Evolutionary conservation across 495 filamentous ascomycete species (phyloP).

Genomic region (Penicillium mononematosum): DNA sequence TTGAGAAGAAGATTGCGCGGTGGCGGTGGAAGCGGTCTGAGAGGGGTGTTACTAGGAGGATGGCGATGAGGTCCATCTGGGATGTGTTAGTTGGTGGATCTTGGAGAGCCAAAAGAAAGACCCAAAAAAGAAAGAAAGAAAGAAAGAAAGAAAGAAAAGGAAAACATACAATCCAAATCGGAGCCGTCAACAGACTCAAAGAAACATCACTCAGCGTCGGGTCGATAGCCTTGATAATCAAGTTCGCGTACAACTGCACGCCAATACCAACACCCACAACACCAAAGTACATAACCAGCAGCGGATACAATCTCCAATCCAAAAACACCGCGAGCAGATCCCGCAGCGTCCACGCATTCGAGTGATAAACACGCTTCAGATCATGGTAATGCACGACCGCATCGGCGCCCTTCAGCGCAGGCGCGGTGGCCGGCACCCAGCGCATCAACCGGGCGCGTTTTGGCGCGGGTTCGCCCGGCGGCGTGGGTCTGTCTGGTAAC

Average conservation of each 20-base stretch:
- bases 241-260: conserved; percentile 78
- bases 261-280: conserved; percentile 91
- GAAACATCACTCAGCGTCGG: conserved; percentile 67
- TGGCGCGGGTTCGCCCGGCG: conserved; percentile 55
- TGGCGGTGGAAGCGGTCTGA: conserved; percentile 84
- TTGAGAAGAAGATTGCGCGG: conserved; percentile 79
- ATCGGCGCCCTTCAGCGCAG: conserved; percentile 74
- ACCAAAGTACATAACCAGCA: conserved; percentile 90
- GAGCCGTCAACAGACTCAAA: conserved; percentile 78
- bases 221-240: conserved; percentile 81
- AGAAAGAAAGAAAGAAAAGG: not conserved
- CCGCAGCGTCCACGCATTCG: conserved; percentile 62
- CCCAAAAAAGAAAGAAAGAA: too few species aligned
- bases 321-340: conserved; percentile 68
- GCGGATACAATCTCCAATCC: conserved; percentile 85
- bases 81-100: conserved; percentile 10
- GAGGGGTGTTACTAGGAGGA: conserved; percentile 79
- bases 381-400: conserved; percentile 82
- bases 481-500: conserved; percentile 77
- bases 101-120: not conserved
- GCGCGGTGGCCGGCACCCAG: conserved; percentile 63
- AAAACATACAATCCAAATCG: conserved; percentile 80
- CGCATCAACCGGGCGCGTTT: conserved; percentile 46
- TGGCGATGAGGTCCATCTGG: conserved; percentile 83
- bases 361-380: conserved; percentile 74